Evolutionary conservation across 1,284 basidiomycete genomes (phyloP).

Genomic region (Phlebopus sp.): DNA sequence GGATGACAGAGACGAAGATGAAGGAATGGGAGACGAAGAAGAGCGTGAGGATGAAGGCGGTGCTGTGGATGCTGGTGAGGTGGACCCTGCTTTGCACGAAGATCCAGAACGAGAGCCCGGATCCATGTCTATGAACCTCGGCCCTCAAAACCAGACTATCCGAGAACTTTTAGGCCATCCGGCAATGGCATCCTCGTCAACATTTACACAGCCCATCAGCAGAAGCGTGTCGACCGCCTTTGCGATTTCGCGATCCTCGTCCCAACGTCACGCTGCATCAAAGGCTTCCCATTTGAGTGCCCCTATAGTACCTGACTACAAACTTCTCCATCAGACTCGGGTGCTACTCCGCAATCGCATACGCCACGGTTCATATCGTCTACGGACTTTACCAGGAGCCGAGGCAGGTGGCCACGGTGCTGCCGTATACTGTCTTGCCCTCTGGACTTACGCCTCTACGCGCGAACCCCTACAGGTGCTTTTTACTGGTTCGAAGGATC

Average conservation of each 20-base stretch:
- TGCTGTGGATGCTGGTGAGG: slow-evolving; percentile 27
- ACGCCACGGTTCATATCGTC: slow-evolving; percentile 52
- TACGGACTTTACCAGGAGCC: slow-evolving; percentile 33
- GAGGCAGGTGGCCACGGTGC: slow-evolving; percentile 40
- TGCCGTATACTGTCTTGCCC: slow-evolving; percentile 74
- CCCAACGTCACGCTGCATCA: slow-evolving; percentile 42
- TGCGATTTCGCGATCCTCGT: slow-evolving; percentile 30
- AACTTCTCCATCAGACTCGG: slow-evolving; percentile 68
- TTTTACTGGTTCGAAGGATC: slow-evolving; percentile 82
- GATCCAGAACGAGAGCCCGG: slow-evolving; percentile 49
- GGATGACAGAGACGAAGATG: slow-evolving; percentile 61
- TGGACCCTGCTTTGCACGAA: slow-evolving; percentile 36
- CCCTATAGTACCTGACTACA: slow-evolving; percentile 54
- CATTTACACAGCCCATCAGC: slow-evolving; percentile 21
- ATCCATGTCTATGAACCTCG: slow-evolving; percentile 41
- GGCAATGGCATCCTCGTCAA: slow-evolving; percentile 14
- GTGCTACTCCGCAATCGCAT: slow-evolving; percentile 60
- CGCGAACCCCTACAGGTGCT: slow-evolving; percentile 53
- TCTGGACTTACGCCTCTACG: slow-evolving; percentile 71
- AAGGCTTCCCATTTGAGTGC: slow-evolving; percentile 28
- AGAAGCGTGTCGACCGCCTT: slow-evolving; percentile 24
- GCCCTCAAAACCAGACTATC: slow-evolving; percentile 23
- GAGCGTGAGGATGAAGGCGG: slow-evolving; percentile 43
- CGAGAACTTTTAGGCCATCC: slow-evolving; percentile 17
- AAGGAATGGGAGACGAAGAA: slow-evolving; percentile 78